Evolutionary conservation across 148 eudicot species (phyloP).

Genomic region (Limonium bicolor): DNA sequence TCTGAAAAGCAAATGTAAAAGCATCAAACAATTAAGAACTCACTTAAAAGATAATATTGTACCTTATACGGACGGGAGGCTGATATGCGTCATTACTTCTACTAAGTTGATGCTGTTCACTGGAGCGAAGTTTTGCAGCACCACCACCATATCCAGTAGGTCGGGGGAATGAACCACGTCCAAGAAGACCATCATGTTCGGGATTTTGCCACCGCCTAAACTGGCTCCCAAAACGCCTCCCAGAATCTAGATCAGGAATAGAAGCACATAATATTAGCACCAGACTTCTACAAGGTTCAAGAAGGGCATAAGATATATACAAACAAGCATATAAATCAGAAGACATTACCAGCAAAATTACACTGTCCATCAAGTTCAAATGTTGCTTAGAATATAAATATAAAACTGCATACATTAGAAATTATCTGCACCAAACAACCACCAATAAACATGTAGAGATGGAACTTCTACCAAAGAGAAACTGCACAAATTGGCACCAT

Average conservation of each 20-base stretch:
- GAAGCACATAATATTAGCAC: not conserved
- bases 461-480: too few relatives aligned
- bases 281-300: not conserved
- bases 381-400: not conserved
- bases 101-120: conserved; percentile 42
- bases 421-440: not conserved
- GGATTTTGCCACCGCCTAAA: conserved; percentile 56
- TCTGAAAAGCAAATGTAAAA: not conserved
- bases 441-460: too few relatives aligned
- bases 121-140: conserved; percentile 33
- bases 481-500: too few relatives aligned
- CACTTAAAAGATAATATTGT: conserved; percentile 2
- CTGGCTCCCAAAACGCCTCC: conserved; percentile 44
- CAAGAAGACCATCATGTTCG: conserved; percentile 96
- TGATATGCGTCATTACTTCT: conserved; percentile 81
- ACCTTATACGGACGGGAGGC: conserved; percentile 98
- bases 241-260: conserved; percentile 35
- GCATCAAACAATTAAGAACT: too few relatives aligned
- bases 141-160: conserved; percentile 69
- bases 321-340: not conserved
- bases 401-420: not conserved
- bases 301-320: not conserved
- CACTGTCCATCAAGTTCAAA: not conserved
- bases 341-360: not conserved
- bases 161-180: conserved; percentile 91